Conservation (phyloP, 2,329 filamentous ascomycete species). For the Sclerotinia sclerotiorum region DNA sequence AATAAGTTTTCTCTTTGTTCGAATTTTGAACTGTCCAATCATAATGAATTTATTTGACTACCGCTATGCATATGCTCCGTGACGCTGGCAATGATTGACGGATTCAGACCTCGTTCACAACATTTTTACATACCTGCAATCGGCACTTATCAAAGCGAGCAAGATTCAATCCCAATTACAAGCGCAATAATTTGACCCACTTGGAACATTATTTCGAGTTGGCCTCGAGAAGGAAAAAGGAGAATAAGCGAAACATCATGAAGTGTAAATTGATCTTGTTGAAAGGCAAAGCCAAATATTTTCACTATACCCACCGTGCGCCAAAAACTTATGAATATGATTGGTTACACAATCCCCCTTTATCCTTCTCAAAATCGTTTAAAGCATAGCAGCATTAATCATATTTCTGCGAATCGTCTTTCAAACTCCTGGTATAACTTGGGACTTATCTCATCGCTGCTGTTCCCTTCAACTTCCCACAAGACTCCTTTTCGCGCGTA, state of each 20-base stretch:
- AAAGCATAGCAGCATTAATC: not conserved
- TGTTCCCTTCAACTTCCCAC: slow-evolving; percentile 83
- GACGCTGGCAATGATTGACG: not conserved
- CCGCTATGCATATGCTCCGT: not conserved
- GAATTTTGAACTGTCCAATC: not conserved
- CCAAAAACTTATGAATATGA: slow-evolving; percentile 1
- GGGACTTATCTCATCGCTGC: slow-evolving; percentile 94
- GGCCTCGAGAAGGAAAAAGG: not conserved
- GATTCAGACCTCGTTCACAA: not conserved
- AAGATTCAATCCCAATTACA: not conserved
- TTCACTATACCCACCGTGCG: not conserved
- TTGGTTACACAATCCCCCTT: not conserved
- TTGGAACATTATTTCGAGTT: not conserved
- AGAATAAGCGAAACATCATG: not conserved
- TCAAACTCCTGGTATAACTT: slow-evolving; percentile 82
- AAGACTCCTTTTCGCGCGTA: slow-evolving; percentile 83
- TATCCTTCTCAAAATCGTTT: slow-evolving; percentile 1
- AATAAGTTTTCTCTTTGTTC: not conserved
- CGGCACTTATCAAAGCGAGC: not conserved
- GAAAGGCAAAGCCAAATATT: not conserved
- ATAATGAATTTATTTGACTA: not conserved
- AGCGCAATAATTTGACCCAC: not conserved
- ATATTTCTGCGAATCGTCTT: slow-evolving; percentile 59
- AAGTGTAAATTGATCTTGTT: not conserved
- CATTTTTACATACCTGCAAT: not conserved